Percentiles rank a stretch among this genome's conserved stretches.
Evolutionary conservation across 78 protist species (phyloP).

Genomic region (Parvularia atlantis): DNA sequence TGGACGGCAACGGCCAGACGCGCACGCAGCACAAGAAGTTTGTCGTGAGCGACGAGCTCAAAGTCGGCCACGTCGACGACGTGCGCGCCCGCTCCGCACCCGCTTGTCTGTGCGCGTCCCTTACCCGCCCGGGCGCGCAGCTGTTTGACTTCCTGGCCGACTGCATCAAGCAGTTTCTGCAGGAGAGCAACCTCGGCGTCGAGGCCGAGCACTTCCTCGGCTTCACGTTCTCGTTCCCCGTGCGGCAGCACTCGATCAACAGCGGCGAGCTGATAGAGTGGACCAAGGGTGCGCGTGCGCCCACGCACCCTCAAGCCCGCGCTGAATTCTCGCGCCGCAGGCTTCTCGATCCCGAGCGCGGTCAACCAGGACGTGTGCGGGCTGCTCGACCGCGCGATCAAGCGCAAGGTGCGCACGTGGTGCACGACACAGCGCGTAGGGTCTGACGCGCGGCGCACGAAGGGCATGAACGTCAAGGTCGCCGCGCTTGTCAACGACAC

Average conservation of each 20-base stretch:
- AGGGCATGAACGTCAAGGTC: constrained; percentile 14
- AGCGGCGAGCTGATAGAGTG: constrained; percentile 24
- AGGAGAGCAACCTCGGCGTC: not conserved
- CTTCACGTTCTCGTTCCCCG: constrained; percentile 47
- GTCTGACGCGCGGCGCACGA: not conserved
- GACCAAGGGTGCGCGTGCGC: too few relatives aligned
- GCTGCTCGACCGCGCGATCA: constrained; percentile 14
- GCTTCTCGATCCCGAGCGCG: constrained; percentile 2
- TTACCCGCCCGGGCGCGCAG: constrained; percentile 2
- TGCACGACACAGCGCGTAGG: too few relatives aligned
- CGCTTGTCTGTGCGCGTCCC: too few relatives aligned
- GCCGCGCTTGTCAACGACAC: constrained; percentile 44
- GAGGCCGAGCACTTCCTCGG: constrained; percentile 14
- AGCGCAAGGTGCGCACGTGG: not conserved
- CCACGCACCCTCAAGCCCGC: not conserved
- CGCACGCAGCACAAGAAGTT: not conserved
- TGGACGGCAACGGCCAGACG: constrained; percentile 3
- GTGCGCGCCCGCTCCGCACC: too few relatives aligned
- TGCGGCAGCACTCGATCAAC: constrained; percentile 7
- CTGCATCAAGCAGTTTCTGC: not conserved
- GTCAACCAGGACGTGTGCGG: constrained; percentile 26
- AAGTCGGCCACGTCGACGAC: too few relatives aligned
- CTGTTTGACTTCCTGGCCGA: constrained; percentile 35
- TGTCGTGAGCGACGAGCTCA: not conserved
- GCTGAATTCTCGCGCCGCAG: constrained; percentile 1